Percentiles rank a stretch among this genome's conserved stretches.
Conservation (phyloP, 495 filamentous ascomycete species). For the Tuber umbilicatum region DNA sequence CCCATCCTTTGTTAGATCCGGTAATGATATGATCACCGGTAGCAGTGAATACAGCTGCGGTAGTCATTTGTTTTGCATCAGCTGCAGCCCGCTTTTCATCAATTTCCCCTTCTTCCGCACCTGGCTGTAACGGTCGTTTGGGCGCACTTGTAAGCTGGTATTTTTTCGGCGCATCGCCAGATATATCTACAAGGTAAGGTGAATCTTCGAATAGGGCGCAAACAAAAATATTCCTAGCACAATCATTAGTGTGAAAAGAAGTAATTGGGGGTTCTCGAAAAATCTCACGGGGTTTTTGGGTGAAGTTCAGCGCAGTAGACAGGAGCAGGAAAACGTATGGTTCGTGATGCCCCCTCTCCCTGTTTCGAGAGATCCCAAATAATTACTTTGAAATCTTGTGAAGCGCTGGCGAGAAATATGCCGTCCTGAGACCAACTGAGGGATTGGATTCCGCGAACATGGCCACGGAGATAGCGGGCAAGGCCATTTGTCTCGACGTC, state of each 20-base stretch:
- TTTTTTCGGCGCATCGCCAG: slow-evolving; percentile 57
- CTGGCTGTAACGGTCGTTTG: slow-evolving; percentile 57
- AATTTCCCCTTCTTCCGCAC: slow-evolving; percentile 56
- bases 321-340: slow-evolving; percentile 78
- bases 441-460: slow-evolving; percentile 83
- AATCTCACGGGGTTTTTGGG: slow-evolving; percentile 74
- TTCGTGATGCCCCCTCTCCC: slow-evolving; percentile 51
- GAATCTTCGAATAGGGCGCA: slow-evolving; percentile 86
- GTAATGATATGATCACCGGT: slow-evolving; percentile 80
- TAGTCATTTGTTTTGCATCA: slow-evolving; percentile 89
- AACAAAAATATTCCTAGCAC: slow-evolving; percentile 53
- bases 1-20: slow-evolving; percentile 87
- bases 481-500: slow-evolving; percentile 95
- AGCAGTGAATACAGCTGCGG: slow-evolving; percentile 77
- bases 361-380: slow-evolving; percentile 75
- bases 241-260: slow-evolving; percentile 10
- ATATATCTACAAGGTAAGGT: slow-evolving; percentile 77
- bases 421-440: slow-evolving; percentile 90
- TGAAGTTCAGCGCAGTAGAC: slow-evolving; percentile 94
- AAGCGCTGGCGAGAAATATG: slow-evolving; percentile 86
- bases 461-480: slow-evolving; percentile 83
- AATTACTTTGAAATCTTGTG: slow-evolving; percentile 90
- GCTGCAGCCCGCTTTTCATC: slow-evolving; percentile 80
- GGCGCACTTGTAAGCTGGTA: slow-evolving; percentile 74
- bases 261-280: background rate